Conservation (phyloP, 202 grass and related monocot genomes). For the Saccharum hybrid region DNA sequence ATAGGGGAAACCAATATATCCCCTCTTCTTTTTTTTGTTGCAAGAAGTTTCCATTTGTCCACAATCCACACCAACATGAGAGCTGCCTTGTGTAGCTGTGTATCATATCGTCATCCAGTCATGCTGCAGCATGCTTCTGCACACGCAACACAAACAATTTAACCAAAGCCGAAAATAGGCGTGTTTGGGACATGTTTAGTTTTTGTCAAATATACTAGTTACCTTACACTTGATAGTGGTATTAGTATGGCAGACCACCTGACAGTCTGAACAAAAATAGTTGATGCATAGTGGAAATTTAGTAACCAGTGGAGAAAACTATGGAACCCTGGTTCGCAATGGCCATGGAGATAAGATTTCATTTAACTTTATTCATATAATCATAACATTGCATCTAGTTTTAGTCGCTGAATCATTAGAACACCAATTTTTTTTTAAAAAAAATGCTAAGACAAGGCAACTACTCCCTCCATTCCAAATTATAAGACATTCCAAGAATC, state of each 20-base stretch:
- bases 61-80: not conserved
- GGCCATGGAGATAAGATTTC: constrained; percentile 4
- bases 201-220: not conserved
- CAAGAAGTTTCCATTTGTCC: not conserved
- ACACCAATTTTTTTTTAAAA: not conserved
- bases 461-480: no score
- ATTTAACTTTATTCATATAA: not conserved
- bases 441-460: not conserved
- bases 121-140: not conserved
- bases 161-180: not conserved
- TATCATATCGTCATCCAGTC: constrained; percentile 15
- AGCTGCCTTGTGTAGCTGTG: not conserved
- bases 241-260: not conserved
- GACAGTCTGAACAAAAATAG: not conserved
- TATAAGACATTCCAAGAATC: no score
- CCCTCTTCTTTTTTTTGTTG: not conserved
- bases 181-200: not conserved
- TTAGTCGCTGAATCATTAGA: not conserved
- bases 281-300: not conserved
- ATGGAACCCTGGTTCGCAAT: not conserved
- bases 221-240: not conserved
- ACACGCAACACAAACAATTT: not conserved
- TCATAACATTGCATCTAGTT: not conserved
- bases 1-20: not conserved
- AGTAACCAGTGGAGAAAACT: not conserved